Base-by-base conservation (phyloP, 352 stramenopile species). In the Peronosclerospora sorghi region DNA sequence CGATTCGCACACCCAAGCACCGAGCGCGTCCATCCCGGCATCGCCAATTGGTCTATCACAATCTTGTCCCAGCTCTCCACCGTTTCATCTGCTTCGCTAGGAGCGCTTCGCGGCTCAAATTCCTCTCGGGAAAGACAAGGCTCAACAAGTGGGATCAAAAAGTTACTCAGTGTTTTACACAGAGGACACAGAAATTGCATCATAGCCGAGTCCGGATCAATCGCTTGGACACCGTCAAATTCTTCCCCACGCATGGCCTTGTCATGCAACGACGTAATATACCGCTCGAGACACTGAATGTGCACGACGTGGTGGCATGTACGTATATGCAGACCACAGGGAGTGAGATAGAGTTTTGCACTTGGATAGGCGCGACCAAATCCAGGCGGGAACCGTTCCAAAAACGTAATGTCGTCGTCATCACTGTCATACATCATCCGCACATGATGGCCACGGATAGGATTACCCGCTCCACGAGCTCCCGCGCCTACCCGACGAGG, bases 181-280 rank as follows among this genome's bases (percentile, higher is more conserved):
- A n/a, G n/a, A n/a, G n/a, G n/a, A n/a, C n/a, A 93, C 35, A 96
- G 49, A 19, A 96, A 96, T 52, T 96, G 81, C 5, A 74, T 93
- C 81, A 93, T 93, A 8, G 74, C 68, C 29, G 81, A 87, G 48
- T 93, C 81, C 7, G 75, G 75, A 52, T 93, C 81, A 29, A 93
- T 90, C 4, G 81, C 81, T 55, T 93, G 81, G 44, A 88, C 76
- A 8, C 81, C 81, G 48, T 93, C 81, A 55, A 91, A 93, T 32
- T 93, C 81, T 52, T 93, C 81, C 21, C 81, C 81, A 32, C 78
- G 81, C 47, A 87, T 87, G 2, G 81, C 81, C 41, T 93, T 93
- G 32, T 93, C 73, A 48, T 93, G 78, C 21, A 93, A 52, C 5
- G 78, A 91, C 12, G 61, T 75, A 35, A 93, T 91, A 45, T 93